phyloP scores from a whole-genome alignment of 2,329 filamentous ascomycete genomes.

The Teratosphaeria destructans region DNA sequence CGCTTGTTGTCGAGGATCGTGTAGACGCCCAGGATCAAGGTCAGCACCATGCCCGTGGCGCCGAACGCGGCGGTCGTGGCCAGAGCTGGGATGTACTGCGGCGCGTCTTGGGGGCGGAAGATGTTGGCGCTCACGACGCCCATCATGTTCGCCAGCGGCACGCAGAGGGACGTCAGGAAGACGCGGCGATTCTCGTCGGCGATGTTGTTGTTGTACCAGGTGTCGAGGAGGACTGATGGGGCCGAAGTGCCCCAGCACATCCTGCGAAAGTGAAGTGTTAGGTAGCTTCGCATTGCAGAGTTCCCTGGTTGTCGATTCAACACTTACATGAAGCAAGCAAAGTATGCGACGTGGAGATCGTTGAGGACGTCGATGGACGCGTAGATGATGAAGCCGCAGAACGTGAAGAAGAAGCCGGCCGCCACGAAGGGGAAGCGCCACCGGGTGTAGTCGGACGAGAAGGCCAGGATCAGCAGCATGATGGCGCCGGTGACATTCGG shows the following conservation, averaged over 20 bases:
- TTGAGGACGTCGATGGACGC: constrained; percentile 54
- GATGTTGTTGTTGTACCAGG: constrained; percentile 68
- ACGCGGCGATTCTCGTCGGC: constrained; percentile 65
- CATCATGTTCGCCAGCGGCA: constrained; percentile 69
- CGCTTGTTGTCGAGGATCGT: constrained; percentile 57
- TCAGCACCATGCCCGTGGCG: constrained; percentile 46
- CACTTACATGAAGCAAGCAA: constrained; percentile 61
- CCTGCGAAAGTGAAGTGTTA: neutral
- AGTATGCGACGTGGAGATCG: constrained; percentile 59
- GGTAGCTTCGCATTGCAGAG: neutral
- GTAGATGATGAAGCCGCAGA: constrained; percentile 70
- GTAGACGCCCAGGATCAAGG: constrained; percentile 47
- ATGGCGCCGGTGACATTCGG: constrained; percentile 66
- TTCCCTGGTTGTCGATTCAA: neutral
- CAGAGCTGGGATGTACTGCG: constrained; percentile 57
- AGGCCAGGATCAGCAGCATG: constrained; percentile 63
- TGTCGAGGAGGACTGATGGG: constrained; percentile 56
- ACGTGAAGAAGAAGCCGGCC: constrained; percentile 62
- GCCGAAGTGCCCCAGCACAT: constrained; percentile 51
- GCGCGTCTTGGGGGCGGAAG: constrained; percentile 52
- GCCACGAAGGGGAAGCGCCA: constrained; percentile 65
- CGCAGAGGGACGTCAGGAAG: constrained; percentile 59
- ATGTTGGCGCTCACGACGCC: constrained; percentile 60
- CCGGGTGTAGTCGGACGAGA: constrained; percentile 56
- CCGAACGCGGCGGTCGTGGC: constrained; percentile 57